Base-by-base conservation (phyloP, 331 rosid genomes). In the Acacia pycnantha region DNA sequence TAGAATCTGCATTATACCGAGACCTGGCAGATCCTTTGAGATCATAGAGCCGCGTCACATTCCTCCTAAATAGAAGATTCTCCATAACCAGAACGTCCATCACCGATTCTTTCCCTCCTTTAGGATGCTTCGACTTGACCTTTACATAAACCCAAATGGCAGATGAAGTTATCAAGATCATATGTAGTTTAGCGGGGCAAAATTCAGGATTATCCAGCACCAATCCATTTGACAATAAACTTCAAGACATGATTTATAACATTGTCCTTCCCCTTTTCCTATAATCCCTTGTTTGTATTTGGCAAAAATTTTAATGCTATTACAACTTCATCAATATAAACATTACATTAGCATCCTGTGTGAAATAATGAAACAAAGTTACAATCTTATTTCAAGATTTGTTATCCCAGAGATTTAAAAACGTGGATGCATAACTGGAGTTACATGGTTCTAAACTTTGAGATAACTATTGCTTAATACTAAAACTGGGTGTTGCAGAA, bases 1-100 rank as follows among this genome's bases (percentile, higher is more conserved):
- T 91, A 53, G 85, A 82, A 86, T 96, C 99, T 51, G 97, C 85
- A 89, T 93, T 93, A 80, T 96, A 96, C 79, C 99, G 92, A 16
- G 99, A 92, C 77, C 98, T 83, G 35, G 97, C 78, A 73, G 99
- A 93, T 88, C 99, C 99, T 85, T 96, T 96, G 58, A 96, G 99
- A 89, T 96, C 99, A 76, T 93, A 96, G 21, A 96, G 89, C 59
- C 97, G 92, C 0, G 92, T 88, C 68, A 92, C 92, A 19, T 83
- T 93, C 88, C 94, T 93, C 89, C 86, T 82, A 83, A 84, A 96
- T 65, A 96, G 71, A 86, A 96, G 99, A 88, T 96, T 96, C 92
- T 96, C 99, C 98, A 96, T 96, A 62, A 96, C 97, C 84, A 96
- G 84, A 79, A 96, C 90, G 82, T 96, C 98, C 90, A 92, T 93